Conservation (phyloP, 805 yeast genomes). For the Hagleromyces aurorensis region DNA sequence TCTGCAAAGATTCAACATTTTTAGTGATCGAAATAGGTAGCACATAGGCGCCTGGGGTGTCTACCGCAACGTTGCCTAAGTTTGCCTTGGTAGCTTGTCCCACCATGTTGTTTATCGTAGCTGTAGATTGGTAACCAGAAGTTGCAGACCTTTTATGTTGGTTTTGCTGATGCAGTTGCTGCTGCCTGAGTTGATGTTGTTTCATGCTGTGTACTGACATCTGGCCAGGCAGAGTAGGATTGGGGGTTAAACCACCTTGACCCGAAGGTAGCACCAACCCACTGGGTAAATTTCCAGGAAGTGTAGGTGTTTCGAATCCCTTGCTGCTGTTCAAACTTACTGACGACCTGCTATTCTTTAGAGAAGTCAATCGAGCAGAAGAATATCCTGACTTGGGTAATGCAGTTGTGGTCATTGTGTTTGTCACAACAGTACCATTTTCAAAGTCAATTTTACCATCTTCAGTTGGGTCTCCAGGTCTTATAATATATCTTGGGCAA, state of each 20-base stretch:
- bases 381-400: conserved; percentile 20
- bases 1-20: conserved; percentile 29
- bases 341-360: conserved; percentile 13
- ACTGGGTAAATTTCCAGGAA: conserved; percentile 7
- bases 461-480: conserved; percentile 36
- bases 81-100: conserved; percentile 22
- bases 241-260: conserved; percentile 7
- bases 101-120: conserved; percentile 20
- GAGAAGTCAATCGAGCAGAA: conserved; percentile 12
- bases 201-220: conserved; percentile 21
- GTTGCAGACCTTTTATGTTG: conserved; percentile 13
- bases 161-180: conserved; percentile 17
- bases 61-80: conserved; percentile 20
- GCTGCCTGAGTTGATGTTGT: conserved; percentile 21
- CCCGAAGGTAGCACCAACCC: conserved; percentile 4
- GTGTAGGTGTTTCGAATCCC: conserved; percentile 13
- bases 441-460: conserved; percentile 29
- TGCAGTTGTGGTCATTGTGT: conserved; percentile 13
- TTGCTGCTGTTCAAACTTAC: conserved; percentile 15
- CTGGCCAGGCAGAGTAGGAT: conserved; percentile 8
- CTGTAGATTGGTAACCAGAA: conserved; percentile 19
- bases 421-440: conserved; percentile 25
- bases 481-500: conserved; percentile 37
- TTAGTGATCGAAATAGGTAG: conserved; percentile 26
- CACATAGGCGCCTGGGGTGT: conserved; percentile 24